Evolutionary conservation across 805 yeast genomes (phyloP).

Genomic region (Candida vaughaniae): DNA sequence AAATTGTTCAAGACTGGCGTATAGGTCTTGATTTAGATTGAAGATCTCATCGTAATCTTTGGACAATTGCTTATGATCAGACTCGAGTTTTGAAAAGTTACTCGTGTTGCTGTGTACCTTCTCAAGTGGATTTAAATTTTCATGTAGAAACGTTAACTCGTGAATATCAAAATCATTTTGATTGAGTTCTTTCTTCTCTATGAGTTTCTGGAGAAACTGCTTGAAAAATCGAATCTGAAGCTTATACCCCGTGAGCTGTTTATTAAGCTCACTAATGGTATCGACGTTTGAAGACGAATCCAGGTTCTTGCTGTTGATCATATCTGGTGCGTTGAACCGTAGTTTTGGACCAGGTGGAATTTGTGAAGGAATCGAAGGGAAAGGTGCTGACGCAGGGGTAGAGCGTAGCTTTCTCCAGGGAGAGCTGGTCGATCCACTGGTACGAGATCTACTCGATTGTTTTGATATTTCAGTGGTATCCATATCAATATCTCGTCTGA

Average conservation of each 20-base stretch:
- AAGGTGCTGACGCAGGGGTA: constrained; percentile 8
- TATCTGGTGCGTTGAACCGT: background rate
- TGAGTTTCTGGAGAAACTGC: constrained; percentile 37
- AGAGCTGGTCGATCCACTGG: constrained; percentile 10
- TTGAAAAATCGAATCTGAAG: constrained; percentile 40
- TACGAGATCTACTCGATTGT: constrained; percentile 10
- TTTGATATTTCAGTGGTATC: constrained; percentile 8
- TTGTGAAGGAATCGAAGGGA: background rate
- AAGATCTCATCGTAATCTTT: constrained; percentile 33
- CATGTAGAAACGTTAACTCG: constrained; percentile 10
- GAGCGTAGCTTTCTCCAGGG: constrained; percentile 27
- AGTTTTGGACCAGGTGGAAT: constrained; percentile 9
- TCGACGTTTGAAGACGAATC: constrained; percentile 19
- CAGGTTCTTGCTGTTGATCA: constrained; percentile 1
- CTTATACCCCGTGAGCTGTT: constrained; percentile 35
- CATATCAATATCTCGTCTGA: constrained; percentile 20
- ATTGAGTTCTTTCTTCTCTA: constrained; percentile 19
- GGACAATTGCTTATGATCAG: constrained; percentile 20
- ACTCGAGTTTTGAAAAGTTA: constrained; percentile 15
- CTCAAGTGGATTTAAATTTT: constrained; percentile 3
- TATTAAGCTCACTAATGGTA: constrained; percentile 29
- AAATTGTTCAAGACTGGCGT: constrained; percentile 33
- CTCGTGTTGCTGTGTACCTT: constrained; percentile 1
- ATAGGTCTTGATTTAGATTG: constrained; percentile 38
- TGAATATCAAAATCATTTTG: constrained; percentile 8